Evolutionary conservation across 2,329 filamentous ascomycete species (phyloP).

Genomic region (Lachnellula subtilissima): DNA sequence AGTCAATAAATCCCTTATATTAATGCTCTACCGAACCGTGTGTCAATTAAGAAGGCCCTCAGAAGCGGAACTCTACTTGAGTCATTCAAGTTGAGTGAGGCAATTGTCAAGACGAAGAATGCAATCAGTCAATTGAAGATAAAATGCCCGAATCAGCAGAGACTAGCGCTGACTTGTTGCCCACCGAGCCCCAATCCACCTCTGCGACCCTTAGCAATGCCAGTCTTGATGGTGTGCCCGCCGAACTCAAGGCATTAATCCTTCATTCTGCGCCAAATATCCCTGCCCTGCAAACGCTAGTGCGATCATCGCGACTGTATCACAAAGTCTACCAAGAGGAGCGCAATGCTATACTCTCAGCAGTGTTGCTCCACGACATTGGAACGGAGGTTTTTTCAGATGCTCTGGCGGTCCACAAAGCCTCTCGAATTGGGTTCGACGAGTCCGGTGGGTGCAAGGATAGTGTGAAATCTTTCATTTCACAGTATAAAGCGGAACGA

Average conservation of each 20-base stretch:
- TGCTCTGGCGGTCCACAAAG: neutral
- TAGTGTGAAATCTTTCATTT: constrained; percentile 2
- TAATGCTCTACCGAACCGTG: too few relatives aligned
- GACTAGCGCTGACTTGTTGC: too few relatives aligned
- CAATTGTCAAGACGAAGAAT: too few relatives aligned
- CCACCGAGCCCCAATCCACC: too few relatives aligned
- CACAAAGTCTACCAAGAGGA: constrained; percentile 1
- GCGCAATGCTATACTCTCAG: neutral
- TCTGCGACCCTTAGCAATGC: neutral
- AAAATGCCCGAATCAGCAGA: too few relatives aligned
- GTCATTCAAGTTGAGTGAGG: too few relatives aligned
- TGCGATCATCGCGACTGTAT: constrained; percentile 8
- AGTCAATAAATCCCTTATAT: too few relatives aligned
- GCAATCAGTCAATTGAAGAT: too few relatives aligned
- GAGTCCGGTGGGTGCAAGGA: neutral
- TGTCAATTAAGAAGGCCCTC: too few relatives aligned
- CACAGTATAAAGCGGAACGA: constrained; percentile 1
- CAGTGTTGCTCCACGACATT: constrained; percentile 3
- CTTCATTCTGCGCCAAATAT: constrained; percentile 1
- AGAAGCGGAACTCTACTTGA: too few relatives aligned
- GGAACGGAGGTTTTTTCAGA: neutral
- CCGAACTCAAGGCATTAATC: constrained; percentile 4
- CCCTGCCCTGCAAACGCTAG: constrained; percentile 1
- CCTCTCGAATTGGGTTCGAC: neutral
- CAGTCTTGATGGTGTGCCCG: constrained; percentile 5